Conservation (phyloP, 352 stramenopile species). For the Poterioochromonas sp. region DNA sequence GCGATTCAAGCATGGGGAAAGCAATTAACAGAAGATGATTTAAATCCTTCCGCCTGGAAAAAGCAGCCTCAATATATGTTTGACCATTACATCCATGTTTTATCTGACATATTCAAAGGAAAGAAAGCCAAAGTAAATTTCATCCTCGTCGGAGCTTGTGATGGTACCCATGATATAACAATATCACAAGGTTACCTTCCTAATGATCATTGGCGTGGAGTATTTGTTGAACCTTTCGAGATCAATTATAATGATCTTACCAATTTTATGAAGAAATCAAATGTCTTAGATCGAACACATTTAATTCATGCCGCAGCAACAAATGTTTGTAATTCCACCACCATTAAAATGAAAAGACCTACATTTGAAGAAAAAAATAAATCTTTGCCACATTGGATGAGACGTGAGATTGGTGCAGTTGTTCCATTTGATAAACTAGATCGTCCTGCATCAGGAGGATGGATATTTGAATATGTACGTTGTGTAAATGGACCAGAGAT, state of each 20-base stretch:
- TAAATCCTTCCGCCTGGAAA: neutral
- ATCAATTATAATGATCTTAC: neutral
- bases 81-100: neutral
- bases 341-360: slow-evolving; percentile 19
- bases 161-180: slow-evolving; percentile 1
- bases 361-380: slow-evolving; percentile 12
- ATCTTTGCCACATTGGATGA: slow-evolving; percentile 7
- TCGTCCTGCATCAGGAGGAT: neutral
- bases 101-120: slow-evolving; percentile 2
- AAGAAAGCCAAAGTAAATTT: slow-evolving; percentile 3
- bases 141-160: neutral
- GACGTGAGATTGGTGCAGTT: slow-evolving; percentile 1
- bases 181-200: neutral
- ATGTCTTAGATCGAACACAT: neutral
- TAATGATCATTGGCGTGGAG: slow-evolving; percentile 6
- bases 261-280: neutral
- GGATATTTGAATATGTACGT: neutral
- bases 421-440: slow-evolving; percentile 19
- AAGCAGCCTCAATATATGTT: neutral
- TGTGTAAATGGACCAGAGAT: neutral
- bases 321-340: neutral
- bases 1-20: neutral
- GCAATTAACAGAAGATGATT: slow-evolving; percentile 5
- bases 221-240: slow-evolving; percentile 7
- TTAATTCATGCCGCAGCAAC: neutral